Evolutionary conservation across 163 green algal species (phyloP), one percentile per base, ranked within the genome.

Genomic region (Chlamydomonas reinhardtii): DNA sequence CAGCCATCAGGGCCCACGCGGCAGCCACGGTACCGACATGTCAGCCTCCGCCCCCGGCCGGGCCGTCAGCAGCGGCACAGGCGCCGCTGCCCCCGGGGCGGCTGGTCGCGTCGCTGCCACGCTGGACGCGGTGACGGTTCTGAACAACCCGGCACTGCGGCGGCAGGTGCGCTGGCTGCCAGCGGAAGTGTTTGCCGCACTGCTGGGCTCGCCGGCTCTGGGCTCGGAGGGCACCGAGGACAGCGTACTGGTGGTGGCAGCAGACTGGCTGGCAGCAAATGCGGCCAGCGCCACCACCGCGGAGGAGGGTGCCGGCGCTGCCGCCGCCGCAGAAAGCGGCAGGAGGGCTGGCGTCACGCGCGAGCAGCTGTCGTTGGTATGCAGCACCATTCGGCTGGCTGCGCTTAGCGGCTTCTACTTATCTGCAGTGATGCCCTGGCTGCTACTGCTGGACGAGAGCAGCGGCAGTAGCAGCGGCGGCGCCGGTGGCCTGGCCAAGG

Each of bases 331-430:
- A n/a, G n/a, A n/a, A n/a, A n/a, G 48, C 48, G 48, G 14, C 48
- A 56, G 76, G 31, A 56, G 31, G 37, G 64, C 66, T 20, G 69
- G 39, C 65, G 25, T 43, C 25, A 70, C 66, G 9, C 17, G 19
- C 25, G 68, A 85, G 68, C 32, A 71, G 25, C 66, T 61, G 31
- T 31, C 14, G 31, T 25, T 15, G 39, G 32, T 85, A 68, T 85
- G 79, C 68, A 22, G 52, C 27, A 54, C 68, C 0, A 25, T 85
- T 15, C 79, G 79, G 12, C 32, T 85, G 52, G 79, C 79, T 52
- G 79, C 79, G 34, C 69, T 85, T 11, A 69, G 79, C 31, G 68
- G 68, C 27, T 85, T 78, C 69, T 62, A 85, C 66, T 32, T 85
- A 2, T 73, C 52, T 0, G 68, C 68, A 0, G 68, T 85, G 34